Base-by-base conservation (phyloP, 768 basidiomycete genomes). In the Rhodotorula paludigena region DNA sequence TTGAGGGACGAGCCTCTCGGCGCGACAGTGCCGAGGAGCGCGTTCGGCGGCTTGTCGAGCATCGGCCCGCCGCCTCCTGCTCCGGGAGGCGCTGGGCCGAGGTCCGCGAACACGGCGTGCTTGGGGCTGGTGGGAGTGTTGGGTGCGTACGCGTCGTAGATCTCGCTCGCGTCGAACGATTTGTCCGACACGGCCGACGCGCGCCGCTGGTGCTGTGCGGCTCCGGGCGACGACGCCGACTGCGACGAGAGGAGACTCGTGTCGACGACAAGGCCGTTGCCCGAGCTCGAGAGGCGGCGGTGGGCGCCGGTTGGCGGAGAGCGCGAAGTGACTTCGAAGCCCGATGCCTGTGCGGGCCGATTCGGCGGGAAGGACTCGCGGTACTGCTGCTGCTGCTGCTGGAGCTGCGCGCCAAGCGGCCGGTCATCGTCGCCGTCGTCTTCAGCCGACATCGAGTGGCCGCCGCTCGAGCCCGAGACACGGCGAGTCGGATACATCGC, bases 371-470 rank as follows among this genome's bases (percentile, higher is more conserved):
- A 60, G 30, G 63, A 54, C 16, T 57, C 55, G 55, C 63, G 57
- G 23, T 60, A 38, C 9, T 55, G 42, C 41, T 32, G 39, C 41
- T 49, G 53, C n/a, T 52, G 38, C 30, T 12, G 59, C 36, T 1
- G 23, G 14, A 5, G 51, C 23, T 16, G 36, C 36, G 35, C 42
- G 58, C 48, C 59, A 30, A 64, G 59, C 9, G 66, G 61, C 25
- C 55, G 64, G 49, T 66, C 67, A 49, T 66, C 69, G 52, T 70
- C 69, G 20, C 66, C 69, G 12, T 65, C 63, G 5, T 41, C 63
- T 7, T 32, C 33, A 51, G n/a, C 25, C 39, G 5, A 32, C 45
- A 21, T 52, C 55, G 58, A 30, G 12, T 18, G 58, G 18, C 36
- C 38, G 33, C 42, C 16, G 9, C 48, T 52, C 32, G 33, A 21